Evolutionary conservation across 139 green algal species (phyloP), one percentile per base, ranked within the genome.

Genomic region (Picochlorum costavermella): DNA sequence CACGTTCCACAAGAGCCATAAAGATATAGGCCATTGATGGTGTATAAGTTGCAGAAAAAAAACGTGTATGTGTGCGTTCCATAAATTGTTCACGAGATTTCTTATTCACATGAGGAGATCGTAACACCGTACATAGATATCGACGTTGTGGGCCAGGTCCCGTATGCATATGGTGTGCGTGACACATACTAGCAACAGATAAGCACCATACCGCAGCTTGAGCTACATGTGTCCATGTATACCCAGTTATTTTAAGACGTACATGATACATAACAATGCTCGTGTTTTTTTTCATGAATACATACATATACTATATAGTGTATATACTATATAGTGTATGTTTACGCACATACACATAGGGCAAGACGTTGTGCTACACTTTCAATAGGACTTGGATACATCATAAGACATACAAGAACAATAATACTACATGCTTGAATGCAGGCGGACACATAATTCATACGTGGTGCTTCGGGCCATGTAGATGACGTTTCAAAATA

Each of bases 401-500:
- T 48, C 66, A 84, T 78, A 63, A 82, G 75, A 50, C 78, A 75
- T 58, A 81, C 13, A 37, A 85, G 71, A 65, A 79, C 68, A 50
- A 82, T 72, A 25, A 79, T 69, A 37, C 56, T 77, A 58, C 76
- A 71, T 43, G 56, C 73, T 59, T 80, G 60, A 30, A 64, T 48
- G 50, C 79, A 20, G 40, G 63, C 56, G 46, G 64, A 79, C 66
- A 70, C 65, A 71, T 70, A 61, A 51, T 64, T 50, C 60, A 81
- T 63, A 53, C 57, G 53, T 33, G 56, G 65, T 73, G 80, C 78
- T 50, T 51, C 72, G 58, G 70, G 70, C 79, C 79, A 85, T 67
- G 64, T 84, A 63, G 70, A 68, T 66, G 76, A 62, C 11, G 58
- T 70, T 69, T 86, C 72, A 82, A 86, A 86, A 84, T 86, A 83